Percentiles rank a stretch among this genome's conserved stretches.
phyloP scores from a whole-genome alignment of 2,329 filamentous ascomycete species.

The Fusarium euwallaceae region DNA sequence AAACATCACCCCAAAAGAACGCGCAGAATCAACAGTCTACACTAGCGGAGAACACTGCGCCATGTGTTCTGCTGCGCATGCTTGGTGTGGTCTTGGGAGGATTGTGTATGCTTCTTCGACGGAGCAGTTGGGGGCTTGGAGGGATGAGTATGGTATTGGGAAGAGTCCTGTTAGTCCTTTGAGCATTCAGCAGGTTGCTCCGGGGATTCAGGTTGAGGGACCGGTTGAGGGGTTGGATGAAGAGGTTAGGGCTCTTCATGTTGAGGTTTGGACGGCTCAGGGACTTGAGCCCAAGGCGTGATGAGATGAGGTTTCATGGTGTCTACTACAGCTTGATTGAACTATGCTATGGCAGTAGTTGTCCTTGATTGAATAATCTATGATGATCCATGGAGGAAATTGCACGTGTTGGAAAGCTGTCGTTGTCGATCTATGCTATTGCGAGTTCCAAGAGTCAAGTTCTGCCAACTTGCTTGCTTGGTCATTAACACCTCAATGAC shows the following conservation, averaged over 20 bases:
- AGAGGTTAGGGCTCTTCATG: conserved; percentile 49
- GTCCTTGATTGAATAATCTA: neutral
- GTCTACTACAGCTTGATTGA: neutral
- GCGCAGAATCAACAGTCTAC: conserved; percentile 54
- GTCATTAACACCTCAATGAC: neutral
- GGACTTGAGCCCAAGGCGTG: conserved; percentile 25
- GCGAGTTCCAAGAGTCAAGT: neutral
- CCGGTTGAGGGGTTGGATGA: conserved; percentile 48
- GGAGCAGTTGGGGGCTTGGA: conserved; percentile 47
- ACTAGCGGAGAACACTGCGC: conserved; percentile 55
- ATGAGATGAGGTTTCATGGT: neutral
- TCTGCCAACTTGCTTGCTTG: neutral
- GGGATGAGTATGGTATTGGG: conserved; percentile 43
- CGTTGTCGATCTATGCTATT: neutral
- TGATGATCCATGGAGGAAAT: neutral
- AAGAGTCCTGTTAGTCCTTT: conserved; percentile 40
- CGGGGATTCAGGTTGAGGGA: conserved; percentile 46
- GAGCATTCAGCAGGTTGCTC: conserved; percentile 49
- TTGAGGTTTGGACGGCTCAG: conserved; percentile 32
- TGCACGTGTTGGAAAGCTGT: neutral
- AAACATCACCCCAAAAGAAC: conserved; percentile 52
- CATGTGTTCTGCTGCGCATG: conserved; percentile 55
- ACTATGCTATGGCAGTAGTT: neutral
- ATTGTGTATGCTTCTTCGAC: conserved; percentile 53
- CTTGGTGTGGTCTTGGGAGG: conserved; percentile 51